Conservation (phyloP, 768 basidiomycete genomes). For the Sarcomyxa edulis region DNA sequence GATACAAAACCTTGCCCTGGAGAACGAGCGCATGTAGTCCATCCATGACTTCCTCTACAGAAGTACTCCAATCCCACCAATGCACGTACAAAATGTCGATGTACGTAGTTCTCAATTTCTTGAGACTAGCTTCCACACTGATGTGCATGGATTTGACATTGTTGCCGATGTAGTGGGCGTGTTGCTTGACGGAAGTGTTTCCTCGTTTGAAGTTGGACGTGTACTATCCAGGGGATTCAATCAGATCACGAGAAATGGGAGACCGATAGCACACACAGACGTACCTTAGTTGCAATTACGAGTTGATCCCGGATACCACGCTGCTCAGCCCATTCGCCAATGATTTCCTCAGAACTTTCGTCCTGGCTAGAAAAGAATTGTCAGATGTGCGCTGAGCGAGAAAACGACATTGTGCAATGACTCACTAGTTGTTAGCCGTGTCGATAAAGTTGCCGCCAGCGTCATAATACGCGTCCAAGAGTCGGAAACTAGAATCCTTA, state of each 20-base stretch:
- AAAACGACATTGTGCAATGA: not conserved
- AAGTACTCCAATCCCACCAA: slow-evolving; percentile 49
- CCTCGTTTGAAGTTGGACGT: slow-evolving; percentile 21
- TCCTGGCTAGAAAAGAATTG: too few species aligned
- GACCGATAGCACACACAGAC: too few species aligned
- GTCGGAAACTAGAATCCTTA: slow-evolving; percentile 31
- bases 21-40: slow-evolving; percentile 45
- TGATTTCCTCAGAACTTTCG: slow-evolving; percentile 31
- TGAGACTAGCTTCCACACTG: slow-evolving; percentile 36
- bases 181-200: slow-evolving; percentile 20
- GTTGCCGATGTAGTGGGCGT: slow-evolving; percentile 43
- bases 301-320: slow-evolving; percentile 32
- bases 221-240: slow-evolving; percentile 17
- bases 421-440: slow-evolving; percentile 33
- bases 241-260: slow-evolving; percentile 8
- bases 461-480: slow-evolving; percentile 34
- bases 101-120: slow-evolving; percentile 39
- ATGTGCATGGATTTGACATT: slow-evolving; percentile 36
- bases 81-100: slow-evolving; percentile 44
- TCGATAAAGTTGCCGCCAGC: slow-evolving; percentile 39
- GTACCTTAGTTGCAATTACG: slow-evolving; percentile 31
- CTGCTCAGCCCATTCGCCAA: slow-evolving; percentile 38
- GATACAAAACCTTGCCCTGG: slow-evolving; percentile 47
- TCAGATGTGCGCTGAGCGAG: too few species aligned
- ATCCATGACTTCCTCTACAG: slow-evolving; percentile 54